Base-by-base conservation (phyloP, 345 rosid species). In the Ceriops tagal region DNA sequence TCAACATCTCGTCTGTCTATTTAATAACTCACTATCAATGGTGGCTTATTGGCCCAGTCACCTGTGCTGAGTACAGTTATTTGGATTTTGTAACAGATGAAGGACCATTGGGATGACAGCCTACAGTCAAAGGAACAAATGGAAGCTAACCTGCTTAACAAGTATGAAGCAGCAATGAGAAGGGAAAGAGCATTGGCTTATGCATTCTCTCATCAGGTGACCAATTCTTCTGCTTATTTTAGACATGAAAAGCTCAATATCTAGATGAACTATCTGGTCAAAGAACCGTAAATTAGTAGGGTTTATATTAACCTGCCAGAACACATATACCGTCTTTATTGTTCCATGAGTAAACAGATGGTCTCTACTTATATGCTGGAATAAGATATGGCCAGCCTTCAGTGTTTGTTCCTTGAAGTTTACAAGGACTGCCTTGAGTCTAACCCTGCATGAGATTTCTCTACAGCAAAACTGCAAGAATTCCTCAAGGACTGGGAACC, bases 61-160 rank as follows among this genome's bases (percentile, higher is more conserved):
- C 51, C 46, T 58, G 8, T 31, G 53, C 77, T 70, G 11, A 74
- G 26, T 68, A 30, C 32, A 7, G 56, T 19, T 27, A 3, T 71
- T 51, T 73, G 61, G 27, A 16, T 71, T 69, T 76, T 62, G 78
- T 26, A 68, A 72, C 89, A 90, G 99, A 86, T 82, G 35, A 96
- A 89, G n/a, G 98, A 88, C 67, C 87, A 87, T 46, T 92, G 98
- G 99, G 86, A 90, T 79, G 98, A 92, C 78, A 92, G 97, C 70
- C 70, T 82, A 58, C 97, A 90, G 73, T 92, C 99, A 5, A 92
- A 86, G 83, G 97, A 90, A 78, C 90, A 92, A 74, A 73, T 92
- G n/a, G 97, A 95, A 79, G 83, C 91, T 0, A 90, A 80, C 67
- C 76, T 95, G 76, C 83, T 95, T 39, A 83, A 81, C 87, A 92